Base-by-base conservation (phyloP, 2,329 filamentous ascomycete genomes). In the Clonostachys chloroleuca region DNA sequence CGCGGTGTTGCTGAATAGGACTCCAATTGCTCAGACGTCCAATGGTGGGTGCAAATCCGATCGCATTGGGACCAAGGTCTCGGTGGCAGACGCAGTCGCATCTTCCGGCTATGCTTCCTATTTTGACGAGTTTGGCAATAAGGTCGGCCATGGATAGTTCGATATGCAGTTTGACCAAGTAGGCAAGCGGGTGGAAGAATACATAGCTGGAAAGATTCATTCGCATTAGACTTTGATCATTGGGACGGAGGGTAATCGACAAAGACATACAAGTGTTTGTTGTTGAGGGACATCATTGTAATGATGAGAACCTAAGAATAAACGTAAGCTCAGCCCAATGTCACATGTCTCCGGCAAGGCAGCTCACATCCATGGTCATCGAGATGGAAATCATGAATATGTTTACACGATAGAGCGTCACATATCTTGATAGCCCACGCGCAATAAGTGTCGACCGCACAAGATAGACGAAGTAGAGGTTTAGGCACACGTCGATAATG, bases 71-170 rank as follows among this genome's bases (percentile, higher is more conserved):
- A 30, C 24, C 24, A 10, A 30, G 24, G 24, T 30, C 24, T 30
- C 24, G 24, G 24, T 30, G 24, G 24, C 24, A 30, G 8, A 10
- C 24, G 24, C 24, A 30, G 24, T 30, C 10, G 24, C 24, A 30
- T 30, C 8, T 10, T 30, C 24, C 24, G 24, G 24, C 24, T 30
- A 30, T 30, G 24, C 24, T 30, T 30, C 24, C 24, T 30, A 30
- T 30, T 30, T 30, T 30, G 24, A 30, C 24, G 24, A 36, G 33
- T 30, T 42, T 44, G 24, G 34, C 66, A 49, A 76, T 75, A 6
- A 77, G 65, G 24, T 71, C 69, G 44, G 74, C 70, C 71, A 77
- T 76, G 14, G 64, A 65, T 67, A 77, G 72, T 48, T 76, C 73
- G 47, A 77, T 75, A 42, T 75, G 69, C 7, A 77, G 60, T 43